Base-by-base conservation (phyloP, 345 rosid genomes). In the rapeseed (Brassica napus) region DNA sequence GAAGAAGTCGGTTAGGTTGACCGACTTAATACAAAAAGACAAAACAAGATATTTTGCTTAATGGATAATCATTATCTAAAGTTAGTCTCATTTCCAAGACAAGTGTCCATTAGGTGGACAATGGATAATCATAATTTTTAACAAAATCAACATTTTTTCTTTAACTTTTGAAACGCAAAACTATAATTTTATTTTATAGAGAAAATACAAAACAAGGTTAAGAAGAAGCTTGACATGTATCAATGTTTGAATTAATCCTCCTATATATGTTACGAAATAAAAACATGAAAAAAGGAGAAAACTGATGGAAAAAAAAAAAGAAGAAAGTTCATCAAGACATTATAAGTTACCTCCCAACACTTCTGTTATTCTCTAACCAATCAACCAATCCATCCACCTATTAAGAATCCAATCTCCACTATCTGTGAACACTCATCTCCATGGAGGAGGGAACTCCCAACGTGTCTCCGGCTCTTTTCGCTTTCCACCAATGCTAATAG, bases 391-490 rank as follows among this genome's bases (percentile, higher is more conserved):
- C 55, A 49, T 49, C 55, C 4, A 77, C 54, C 65, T 78, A 78
- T 55, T 37, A 65, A 71, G 76, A 71, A 78, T 60, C 65, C 65
- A 15, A 55, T 37, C 67, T 65, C 54, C 60, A 65, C 58, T 59
- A 42, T 30, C 59, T 47, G 32, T 21, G 16, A 12, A 9, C 66
- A 69, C 60, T 75, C 76, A 65, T 74, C 89, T 93, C 98, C 99
- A 88, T 52, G 93, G 96, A 79, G 93, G 96, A 79, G 88, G 88
- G 42, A 83, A 94, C 23, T 93, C 98, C 96, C 95, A 87, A 21
- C 92, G 90, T 15, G 88, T 68, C 47, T 95, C 98, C 0, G 94
- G 96, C 79, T 93, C 96, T 86, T 92, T 92, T 77, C 97, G 87
- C 78, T 91, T 95, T 24, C 80, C 89, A 44, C 89, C 91, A 15